Conservation (phyloP, 306 rosid species). For the Dryas alaskensis region DNA sequence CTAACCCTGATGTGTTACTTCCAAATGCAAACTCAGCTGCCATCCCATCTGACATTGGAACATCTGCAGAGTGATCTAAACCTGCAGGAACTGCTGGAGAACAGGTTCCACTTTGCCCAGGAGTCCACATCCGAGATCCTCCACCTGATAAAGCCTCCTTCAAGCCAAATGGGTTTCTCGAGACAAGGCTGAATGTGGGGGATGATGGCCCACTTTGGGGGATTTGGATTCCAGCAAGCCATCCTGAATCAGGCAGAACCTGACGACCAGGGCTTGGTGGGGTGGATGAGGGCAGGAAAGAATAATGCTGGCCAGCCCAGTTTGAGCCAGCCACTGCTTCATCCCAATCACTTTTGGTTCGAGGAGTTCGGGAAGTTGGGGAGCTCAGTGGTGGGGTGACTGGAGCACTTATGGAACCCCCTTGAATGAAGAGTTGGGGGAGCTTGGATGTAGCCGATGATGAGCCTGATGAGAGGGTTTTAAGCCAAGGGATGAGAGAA, state of each 20-base stretch:
- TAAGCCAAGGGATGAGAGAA: constrained; percentile 67
- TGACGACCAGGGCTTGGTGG: constrained; percentile 57
- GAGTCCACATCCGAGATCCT: constrained; percentile 60
- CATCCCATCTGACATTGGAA: constrained; percentile 58
- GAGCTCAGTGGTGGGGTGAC: constrained; percentile 67
- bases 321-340: constrained; percentile 38
- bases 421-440: constrained; percentile 43
- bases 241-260: constrained; percentile 47
- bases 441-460: constrained; percentile 49
- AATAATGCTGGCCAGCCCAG: constrained; percentile 45
- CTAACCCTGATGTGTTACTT: constrained; percentile 43
- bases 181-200: constrained; percentile 57
- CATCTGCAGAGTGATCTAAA: constrained; percentile 38
- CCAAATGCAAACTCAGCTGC: constrained; percentile 62
- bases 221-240: constrained; percentile 48
- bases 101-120: constrained; percentile 60
- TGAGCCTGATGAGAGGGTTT: constrained; percentile 52
- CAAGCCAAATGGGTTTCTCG: constrained; percentile 46
- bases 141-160: constrained; percentile 42
- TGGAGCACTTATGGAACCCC: constrained; percentile 63
- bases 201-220: constrained; percentile 61
- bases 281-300: constrained; percentile 53
- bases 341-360: constrained; percentile 51
- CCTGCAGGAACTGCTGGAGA: constrained; percentile 49
- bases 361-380: constrained; percentile 53